Percentiles rank a stretch among this genome's conserved stretches.
phyloP scores from a whole-genome alignment of 192 early-diverging fungal species.

The Globomyces pollinis-pini region DNA sequence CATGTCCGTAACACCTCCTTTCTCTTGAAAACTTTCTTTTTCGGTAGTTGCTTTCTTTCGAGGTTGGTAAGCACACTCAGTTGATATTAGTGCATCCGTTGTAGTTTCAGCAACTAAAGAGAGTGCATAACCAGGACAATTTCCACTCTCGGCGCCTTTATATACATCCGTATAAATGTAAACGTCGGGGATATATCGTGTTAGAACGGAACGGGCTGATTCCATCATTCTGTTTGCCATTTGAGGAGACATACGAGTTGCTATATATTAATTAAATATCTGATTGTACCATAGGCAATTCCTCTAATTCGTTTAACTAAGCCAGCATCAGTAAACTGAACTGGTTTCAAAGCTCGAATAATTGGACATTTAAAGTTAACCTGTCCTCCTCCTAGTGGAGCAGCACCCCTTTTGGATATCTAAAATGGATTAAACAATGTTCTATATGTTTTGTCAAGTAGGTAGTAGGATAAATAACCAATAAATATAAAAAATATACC shows the following conservation, averaged over 20 bases:
- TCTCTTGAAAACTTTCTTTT: constrained; percentile 34
- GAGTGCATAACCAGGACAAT: constrained; percentile 85
- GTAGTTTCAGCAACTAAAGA: constrained; percentile 89
- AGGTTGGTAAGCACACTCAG: constrained; percentile 74
- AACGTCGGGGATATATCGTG: constrained; percentile 92
- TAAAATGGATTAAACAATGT: no score
- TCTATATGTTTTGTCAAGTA: neutral
- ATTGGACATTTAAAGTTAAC: constrained; percentile 80
- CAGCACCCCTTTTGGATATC: constrained; percentile 83
- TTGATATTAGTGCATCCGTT: constrained; percentile 71
- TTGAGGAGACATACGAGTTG: constrained; percentile 87
- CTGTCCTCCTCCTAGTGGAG: constrained; percentile 88
- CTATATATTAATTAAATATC: constrained; percentile 47
- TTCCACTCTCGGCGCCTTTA: constrained; percentile 88
- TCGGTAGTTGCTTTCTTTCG: constrained; percentile 14
- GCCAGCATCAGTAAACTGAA: constrained; percentile 77
- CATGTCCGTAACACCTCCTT: neutral
- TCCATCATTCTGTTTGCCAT: constrained; percentile 91
- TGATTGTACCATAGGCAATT: constrained; percentile 63
- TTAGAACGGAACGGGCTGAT: constrained; percentile 75
- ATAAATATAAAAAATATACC: no score
- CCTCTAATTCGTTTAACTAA: constrained; percentile 90
- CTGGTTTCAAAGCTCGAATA: constrained; percentile 64
- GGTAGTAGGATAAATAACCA: constrained; percentile 1
- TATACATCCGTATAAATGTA: constrained; percentile 97